These are phyloP conservation scores for Phytomonas francai DNA, from an alignment of 208 protist species.

Conservation along the genomic window DNA sequence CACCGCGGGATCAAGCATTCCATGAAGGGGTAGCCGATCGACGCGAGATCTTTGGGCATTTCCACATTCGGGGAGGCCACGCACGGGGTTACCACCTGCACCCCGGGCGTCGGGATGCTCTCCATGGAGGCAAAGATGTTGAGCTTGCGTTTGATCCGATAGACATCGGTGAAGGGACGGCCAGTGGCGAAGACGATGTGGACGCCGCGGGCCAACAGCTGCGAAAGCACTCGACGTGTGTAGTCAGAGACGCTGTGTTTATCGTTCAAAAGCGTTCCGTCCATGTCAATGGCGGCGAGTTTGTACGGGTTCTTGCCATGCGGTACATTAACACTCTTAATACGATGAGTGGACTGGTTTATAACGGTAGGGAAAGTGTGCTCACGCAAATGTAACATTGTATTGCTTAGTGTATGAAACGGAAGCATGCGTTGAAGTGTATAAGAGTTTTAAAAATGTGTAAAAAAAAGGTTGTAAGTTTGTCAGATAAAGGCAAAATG, in stretches of 20 bases:
- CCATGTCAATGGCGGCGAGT: conserved; percentile 51
- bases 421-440: not conserved
- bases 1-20: conserved; percentile 37
- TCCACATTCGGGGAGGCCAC: not conserved
- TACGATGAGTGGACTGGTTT: not conserved
- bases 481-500: not conserved
- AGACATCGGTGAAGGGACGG: conserved; percentile 52
- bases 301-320: conserved; percentile 21
- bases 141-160: conserved; percentile 40
- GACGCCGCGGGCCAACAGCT: conserved; percentile 48
- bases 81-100: conserved; percentile 33
- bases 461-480: not conserved
- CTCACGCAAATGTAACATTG: not conserved
- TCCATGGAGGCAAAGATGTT: conserved; percentile 41
- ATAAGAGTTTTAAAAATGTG: not conserved
- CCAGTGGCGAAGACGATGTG: conserved; percentile 79
- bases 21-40: not conserved
- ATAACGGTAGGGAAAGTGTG: not conserved
- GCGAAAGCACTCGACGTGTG: conserved; percentile 35
- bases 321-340: conserved; percentile 14
- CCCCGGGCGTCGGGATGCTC: conserved; percentile 27
- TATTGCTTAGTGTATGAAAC: not conserved
- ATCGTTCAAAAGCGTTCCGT: conserved; percentile 56
- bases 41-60: not conserved
- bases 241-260: conserved; percentile 27